These are phyloP conservation scores for Saccharomycopsis schoenii DNA, from an alignment of 805 yeast species.

Conservation along the genomic window DNA sequence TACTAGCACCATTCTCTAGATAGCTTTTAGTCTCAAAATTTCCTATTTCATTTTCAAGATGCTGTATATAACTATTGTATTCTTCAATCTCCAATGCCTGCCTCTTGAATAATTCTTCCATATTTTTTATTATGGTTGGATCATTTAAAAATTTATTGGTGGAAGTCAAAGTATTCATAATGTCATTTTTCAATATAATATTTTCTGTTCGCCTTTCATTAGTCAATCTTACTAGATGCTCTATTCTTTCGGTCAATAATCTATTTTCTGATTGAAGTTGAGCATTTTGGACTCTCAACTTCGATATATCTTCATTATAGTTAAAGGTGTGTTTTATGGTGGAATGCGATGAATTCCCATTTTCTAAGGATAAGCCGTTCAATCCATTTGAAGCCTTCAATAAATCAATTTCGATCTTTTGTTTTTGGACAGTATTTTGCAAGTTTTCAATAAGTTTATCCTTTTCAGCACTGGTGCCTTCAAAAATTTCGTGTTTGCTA, in stretches of 20 bases:
- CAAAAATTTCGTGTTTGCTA: slow-evolving; percentile 34
- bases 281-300: slow-evolving; percentile 27
- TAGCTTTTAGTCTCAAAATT: slow-evolving; percentile 19
- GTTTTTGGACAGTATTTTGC: slow-evolving; percentile 49
- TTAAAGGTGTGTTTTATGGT: not conserved
- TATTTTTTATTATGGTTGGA: slow-evolving; percentile 33
- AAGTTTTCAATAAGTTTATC: slow-evolving; percentile 48
- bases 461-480: slow-evolving; percentile 29
- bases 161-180: slow-evolving; percentile 48
- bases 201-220: slow-evolving; percentile 49
- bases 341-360: not conserved
- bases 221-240: slow-evolving; percentile 55
- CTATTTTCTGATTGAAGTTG: slow-evolving; percentile 54
- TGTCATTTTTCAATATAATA: slow-evolving; percentile 47
- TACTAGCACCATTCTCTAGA: slow-evolving; percentile 5
- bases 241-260: slow-evolving; percentile 55
- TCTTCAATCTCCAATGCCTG: slow-evolving; percentile 47
- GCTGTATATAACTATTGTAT: slow-evolving; percentile 46
- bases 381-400: slow-evolving; percentile 23
- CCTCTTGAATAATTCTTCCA: slow-evolving; percentile 38
- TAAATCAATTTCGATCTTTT: slow-evolving; percentile 40
- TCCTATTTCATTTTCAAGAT: slow-evolving; percentile 46
- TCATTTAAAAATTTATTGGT: slow-evolving; percentile 25
- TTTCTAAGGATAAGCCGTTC: slow-evolving; percentile 1
- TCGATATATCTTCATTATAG: slow-evolving; percentile 8